Percentiles rank a stretch among this genome's conserved stretches.
These are phyloP conservation scores for Citrus trifoliata DNA, from an alignment of 345 rosid species.

Conservation along the genomic window DNA sequence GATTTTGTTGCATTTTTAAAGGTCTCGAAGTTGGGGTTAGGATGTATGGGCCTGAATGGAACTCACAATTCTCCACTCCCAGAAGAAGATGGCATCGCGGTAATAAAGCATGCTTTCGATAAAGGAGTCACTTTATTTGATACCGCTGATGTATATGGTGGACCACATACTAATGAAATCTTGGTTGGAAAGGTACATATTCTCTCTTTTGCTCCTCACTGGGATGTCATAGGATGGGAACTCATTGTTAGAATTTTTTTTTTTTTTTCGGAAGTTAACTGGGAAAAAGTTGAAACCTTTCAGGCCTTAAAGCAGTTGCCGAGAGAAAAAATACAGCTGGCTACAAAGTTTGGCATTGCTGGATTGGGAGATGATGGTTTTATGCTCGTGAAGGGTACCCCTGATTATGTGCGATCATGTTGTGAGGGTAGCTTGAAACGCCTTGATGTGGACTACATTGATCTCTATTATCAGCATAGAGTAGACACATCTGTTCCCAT, in stretches of 20 bases:
- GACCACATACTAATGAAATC: conserved; percentile 1
- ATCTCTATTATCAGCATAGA: conserved; percentile 34
- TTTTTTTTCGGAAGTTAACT: neutral
- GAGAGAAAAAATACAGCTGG: conserved; percentile 26
- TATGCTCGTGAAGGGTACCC: conserved; percentile 3
- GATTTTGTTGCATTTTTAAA: neutral
- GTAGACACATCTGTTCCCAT: conserved; percentile 25
- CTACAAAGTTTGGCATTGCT: conserved; percentile 28
- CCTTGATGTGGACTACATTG: conserved; percentile 32
- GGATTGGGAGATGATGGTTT: neutral
- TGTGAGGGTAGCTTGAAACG: conserved; percentile 31
- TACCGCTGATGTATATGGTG: conserved; percentile 26
- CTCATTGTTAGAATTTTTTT: neutral
- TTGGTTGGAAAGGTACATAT: conserved; percentile 2
- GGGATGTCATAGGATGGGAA: neutral
- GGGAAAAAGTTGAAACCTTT: neutral
- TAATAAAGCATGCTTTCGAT: conserved; percentile 28
- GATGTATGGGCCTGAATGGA: conserved; percentile 29
- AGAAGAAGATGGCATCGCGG: neutral
- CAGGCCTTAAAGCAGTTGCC: conserved; percentile 33
- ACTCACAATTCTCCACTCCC: neutral
- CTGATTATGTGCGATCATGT: conserved; percentile 30
- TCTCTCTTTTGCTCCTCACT: neutral
- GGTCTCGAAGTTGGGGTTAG: neutral
- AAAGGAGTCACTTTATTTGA: conserved; percentile 44